phyloP scores from a whole-genome alignment of 768 basidiomycete species.

The Serendipita vermifera region DNA sequence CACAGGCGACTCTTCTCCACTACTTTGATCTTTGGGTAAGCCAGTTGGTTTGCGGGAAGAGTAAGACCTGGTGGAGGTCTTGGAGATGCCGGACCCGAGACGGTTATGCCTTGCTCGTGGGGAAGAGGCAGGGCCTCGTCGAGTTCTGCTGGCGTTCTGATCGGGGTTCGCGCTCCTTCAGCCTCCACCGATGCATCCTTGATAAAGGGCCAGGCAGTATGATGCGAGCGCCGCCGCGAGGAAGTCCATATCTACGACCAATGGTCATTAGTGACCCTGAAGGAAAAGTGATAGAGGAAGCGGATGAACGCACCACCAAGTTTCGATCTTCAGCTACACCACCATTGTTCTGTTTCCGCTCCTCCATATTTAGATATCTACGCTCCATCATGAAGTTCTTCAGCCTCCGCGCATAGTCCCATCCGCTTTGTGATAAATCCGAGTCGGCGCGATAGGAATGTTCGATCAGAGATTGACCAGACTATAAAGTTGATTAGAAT shows the following conservation, averaged over 20 bases:
- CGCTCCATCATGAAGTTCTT: slow-evolving; percentile 84
- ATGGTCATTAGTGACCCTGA: not conserved
- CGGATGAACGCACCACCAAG: slow-evolving; percentile 42
- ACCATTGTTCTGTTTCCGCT: slow-evolving; percentile 35
- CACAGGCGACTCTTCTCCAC: slow-evolving; percentile 93
- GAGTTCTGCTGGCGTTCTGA: not conserved
- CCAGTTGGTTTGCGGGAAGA: slow-evolving; percentile 3
- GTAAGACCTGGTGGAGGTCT: slow-evolving; percentile 16
- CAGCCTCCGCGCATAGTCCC: slow-evolving; percentile 85
- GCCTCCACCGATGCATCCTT: slow-evolving; percentile 9
- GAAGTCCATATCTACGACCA: slow-evolving; percentile 88
- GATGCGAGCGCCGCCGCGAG: slow-evolving; percentile 79
- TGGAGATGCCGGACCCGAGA: slow-evolving; percentile 7
- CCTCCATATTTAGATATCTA: slow-evolving; percentile 60
- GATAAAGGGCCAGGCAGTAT: slow-evolving; percentile 89
- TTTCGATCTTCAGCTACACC: slow-evolving; percentile 45
- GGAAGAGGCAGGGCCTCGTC: slow-evolving; percentile 21
- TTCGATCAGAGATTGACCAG: slow-evolving; percentile 95
- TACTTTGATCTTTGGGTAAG: slow-evolving; percentile 51
- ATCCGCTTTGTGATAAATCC: slow-evolving; percentile 85
- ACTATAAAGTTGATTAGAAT: slow-evolving; percentile 35
- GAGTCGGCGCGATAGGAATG: slow-evolving; percentile 99
- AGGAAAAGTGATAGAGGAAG: not conserved
- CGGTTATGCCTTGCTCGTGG: not conserved
- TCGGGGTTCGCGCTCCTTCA: not conserved